Evolutionary conservation across 73 alveolate species (phyloP), one percentile per base, ranked within the genome.

Genomic region (Blepharisma japonicum): DNA sequence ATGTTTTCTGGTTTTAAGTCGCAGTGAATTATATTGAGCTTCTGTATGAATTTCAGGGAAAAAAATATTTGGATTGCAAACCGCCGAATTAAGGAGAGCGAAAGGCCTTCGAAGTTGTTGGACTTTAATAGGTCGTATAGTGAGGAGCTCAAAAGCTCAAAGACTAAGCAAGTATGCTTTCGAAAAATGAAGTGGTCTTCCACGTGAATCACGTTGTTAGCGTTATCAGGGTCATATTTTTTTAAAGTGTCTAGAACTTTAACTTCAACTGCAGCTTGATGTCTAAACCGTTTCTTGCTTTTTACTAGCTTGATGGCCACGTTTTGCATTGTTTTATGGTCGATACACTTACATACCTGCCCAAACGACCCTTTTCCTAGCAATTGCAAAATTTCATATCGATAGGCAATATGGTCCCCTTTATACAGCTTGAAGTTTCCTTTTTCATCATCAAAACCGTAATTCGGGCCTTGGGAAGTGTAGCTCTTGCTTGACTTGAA

Each of bases 21-120:
- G 32, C 93, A 86, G 61, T 86, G 93, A 42, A 86, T 86, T 6
- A 86, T 77, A 14, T 68, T 68, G 47, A 81, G 87, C 21, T 85
- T 83, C 71, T 83, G 80, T 23, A 82, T 74, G 79, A 86, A 93
- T 70, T 86, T 85, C 50, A 93, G 82, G 0, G 95, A 91, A 71
- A 88, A 83, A 42, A 93, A 78, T 5, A 93, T 87, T 78, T 93
- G 88, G 56, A 83, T 87, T 8, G 98, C 90, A 77, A 90, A 90
- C 71, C 93, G 81, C 79, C 93, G 77, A 9, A 93, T 93, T 47
- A 82, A 83, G 18, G 84, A 55, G 20, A 89, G 72, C 48, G 91
- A 84, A 6, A 90, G 78, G 7, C 98, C 98, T 72, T 81, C 50
- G 79, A 86, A 80, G 32, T 80, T 87, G 83, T 87, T 92, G 55